A percentile compares a stretch with the other conserved stretches of the same genome.
Evolutionary conservation across 2,329 filamentous ascomycete genomes (phyloP).

Genomic region (Penicillium sp.): DNA sequence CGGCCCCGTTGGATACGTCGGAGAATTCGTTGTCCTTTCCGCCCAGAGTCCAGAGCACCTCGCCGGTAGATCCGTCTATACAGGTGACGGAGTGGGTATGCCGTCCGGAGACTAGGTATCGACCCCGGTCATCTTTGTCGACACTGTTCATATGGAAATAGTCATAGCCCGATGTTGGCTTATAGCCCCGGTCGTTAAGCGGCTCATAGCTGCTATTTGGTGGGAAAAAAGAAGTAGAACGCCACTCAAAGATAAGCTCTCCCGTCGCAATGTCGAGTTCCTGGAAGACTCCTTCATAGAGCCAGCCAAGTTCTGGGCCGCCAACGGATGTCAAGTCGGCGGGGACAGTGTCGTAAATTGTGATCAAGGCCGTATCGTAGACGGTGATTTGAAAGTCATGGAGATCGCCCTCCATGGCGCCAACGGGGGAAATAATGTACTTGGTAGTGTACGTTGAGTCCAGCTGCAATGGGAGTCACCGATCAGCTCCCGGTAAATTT

Average conservation of each 20-base stretch:
- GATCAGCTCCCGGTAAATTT: neutral
- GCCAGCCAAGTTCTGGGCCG: conserved; percentile 43
- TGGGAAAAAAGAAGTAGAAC: conserved; percentile 45
- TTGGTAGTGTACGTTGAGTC: conserved; percentile 35
- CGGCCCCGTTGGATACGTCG: conserved; percentile 25
- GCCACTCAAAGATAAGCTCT: conserved; percentile 50
- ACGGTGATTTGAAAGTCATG: conserved; percentile 49
- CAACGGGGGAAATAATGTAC: conserved; percentile 25
- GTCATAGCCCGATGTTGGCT: conserved; percentile 45
- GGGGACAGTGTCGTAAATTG: conserved; percentile 44
- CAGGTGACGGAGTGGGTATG: conserved; percentile 42
- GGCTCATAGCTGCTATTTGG: conserved; percentile 24
- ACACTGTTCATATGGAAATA: conserved; percentile 59
- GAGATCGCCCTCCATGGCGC: conserved; percentile 36
- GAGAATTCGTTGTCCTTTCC: conserved; percentile 34
- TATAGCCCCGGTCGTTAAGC: conserved; percentile 18
- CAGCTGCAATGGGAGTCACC: conserved; percentile 21
- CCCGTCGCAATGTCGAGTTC: conserved; percentile 49
- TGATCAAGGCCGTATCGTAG: conserved; percentile 46
- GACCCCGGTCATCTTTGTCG: conserved; percentile 51
- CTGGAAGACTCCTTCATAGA: conserved; percentile 46
- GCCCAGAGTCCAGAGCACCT: conserved; percentile 31
- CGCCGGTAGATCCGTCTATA: conserved; percentile 37
- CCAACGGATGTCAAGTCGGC: conserved; percentile 46
- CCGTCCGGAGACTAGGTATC: conserved; percentile 47